phyloP scores from a whole-genome alignment of 176 grass and related monocot species.

The Triticum dicoccoides region DNA sequence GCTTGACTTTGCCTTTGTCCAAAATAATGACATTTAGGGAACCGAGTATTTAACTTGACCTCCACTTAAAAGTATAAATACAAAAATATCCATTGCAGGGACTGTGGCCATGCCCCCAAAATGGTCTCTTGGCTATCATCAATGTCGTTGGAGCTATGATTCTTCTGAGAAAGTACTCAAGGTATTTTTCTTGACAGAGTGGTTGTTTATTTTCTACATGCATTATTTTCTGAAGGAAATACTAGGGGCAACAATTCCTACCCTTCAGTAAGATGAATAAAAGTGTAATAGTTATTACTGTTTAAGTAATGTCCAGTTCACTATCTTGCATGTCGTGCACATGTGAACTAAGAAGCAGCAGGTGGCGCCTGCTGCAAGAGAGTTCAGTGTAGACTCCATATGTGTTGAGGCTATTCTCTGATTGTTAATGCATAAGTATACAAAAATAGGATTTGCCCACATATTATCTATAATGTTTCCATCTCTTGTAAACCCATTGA shows the following conservation, averaged over 20 bases:
- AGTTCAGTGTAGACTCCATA: neutral
- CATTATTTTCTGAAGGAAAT: constrained; percentile 17
- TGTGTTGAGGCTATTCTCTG: neutral
- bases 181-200: constrained; percentile 42
- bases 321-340: neutral
- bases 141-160: constrained; percentile 96
- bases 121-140: constrained; percentile 96
- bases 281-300: neutral
- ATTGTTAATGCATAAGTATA: neutral
- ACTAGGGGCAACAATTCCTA: neutral
- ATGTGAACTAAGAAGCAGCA: constrained; percentile 7
- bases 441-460: neutral
- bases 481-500: neutral
- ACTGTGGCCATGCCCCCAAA: constrained; percentile 93
- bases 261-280: neutral
- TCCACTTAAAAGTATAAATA: neutral
- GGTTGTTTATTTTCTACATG: neutral
- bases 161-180: constrained; percentile 79
- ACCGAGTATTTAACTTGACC: constrained; percentile 2
- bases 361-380: neutral
- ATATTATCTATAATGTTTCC: constrained; percentile 5
- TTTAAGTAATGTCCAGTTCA: constrained; percentile 3
- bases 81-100: constrained; percentile 40
- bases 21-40: neutral
- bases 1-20: neutral